Conservation (phyloP, 2,329 filamentous ascomycete genomes). For the Colletotrichum higginsianum region DNA sequence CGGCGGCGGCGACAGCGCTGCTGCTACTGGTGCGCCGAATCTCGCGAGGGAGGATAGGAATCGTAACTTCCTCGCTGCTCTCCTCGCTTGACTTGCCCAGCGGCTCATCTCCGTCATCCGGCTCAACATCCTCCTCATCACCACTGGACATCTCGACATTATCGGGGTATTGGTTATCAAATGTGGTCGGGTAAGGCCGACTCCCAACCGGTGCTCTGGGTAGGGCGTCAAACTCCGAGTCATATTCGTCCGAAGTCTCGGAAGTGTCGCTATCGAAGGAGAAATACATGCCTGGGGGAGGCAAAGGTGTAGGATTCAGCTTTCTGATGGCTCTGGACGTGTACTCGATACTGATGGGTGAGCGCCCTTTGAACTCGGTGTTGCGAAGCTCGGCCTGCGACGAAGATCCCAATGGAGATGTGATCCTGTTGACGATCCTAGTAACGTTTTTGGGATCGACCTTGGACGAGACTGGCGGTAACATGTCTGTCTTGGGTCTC, state of each 20-base stretch:
- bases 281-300: slow-evolving; percentile 68
- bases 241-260: slow-evolving; percentile 48
- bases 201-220: slow-evolving; percentile 48
- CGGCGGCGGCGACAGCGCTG: slow-evolving; percentile 53
- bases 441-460: slow-evolving; percentile 52
- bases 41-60: slow-evolving; percentile 45
- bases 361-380: background rate
- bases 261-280: slow-evolving; percentile 60
- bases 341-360: slow-evolving; percentile 61
- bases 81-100: slow-evolving; percentile 16
- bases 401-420: slow-evolving; percentile 58
- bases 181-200: slow-evolving; percentile 54
- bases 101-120: slow-evolving; percentile 42
- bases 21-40: slow-evolving; percentile 42
- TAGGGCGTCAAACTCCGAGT: slow-evolving; percentile 49
- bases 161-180: slow-evolving; percentile 57
- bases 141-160: slow-evolving; percentile 57
- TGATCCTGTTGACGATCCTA: slow-evolving; percentile 59
- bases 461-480: slow-evolving; percentile 2
- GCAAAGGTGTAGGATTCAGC: slow-evolving; percentile 64
- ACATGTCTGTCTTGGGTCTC: slow-evolving; percentile 53
- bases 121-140: slow-evolving; percentile 51
- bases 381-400: slow-evolving; percentile 44
- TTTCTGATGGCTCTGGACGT: slow-evolving; percentile 58
- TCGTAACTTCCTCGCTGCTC: slow-evolving; percentile 33